Percentiles rank a stretch among this genome's conserved stretches.
Conservation (phyloP, 495 filamentous ascomycete species). For the Penicillium simplicissimum region DNA sequence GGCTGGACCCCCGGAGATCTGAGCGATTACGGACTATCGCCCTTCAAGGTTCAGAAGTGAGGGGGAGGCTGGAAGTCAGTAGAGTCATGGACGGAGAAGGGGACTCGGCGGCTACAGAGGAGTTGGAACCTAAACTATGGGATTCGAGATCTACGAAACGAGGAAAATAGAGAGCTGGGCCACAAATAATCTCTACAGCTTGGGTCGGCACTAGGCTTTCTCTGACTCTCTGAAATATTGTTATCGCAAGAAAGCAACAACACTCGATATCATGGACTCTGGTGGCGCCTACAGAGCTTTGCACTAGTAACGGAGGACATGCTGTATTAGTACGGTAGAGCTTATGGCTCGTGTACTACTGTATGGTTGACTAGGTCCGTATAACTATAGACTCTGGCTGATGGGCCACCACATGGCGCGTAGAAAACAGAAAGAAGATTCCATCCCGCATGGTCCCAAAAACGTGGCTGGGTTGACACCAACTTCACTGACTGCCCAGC, state of each 20-base stretch:
- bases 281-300: too few species aligned
- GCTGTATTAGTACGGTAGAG: too few species aligned
- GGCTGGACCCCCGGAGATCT: neutral
- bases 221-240: too few species aligned
- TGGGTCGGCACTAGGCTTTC: too few species aligned
- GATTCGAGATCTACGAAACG: neutral
- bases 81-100: neutral
- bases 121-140: neutral
- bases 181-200: neutral
- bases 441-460: constrained; percentile 6
- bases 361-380: too few species aligned
- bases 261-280: too few species aligned
- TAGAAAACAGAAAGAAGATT: constrained; percentile 15
- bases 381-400: neutral
- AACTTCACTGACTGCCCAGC: too few species aligned
- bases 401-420: constrained; percentile 1
- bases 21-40: neutral
- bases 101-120: neutral
- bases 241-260: too few species aligned
- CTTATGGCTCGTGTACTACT: too few species aligned
- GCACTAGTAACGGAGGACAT: too few species aligned
- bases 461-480: constrained; percentile 16
- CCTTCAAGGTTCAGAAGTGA: neutral
- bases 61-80: neutral
- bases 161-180: neutral